Percentiles rank a stretch among this genome's conserved stretches.
Evolutionary conservation across 2,329 filamentous ascomycete species (phyloP).

Genomic region (Fusarium veterinarium): DNA sequence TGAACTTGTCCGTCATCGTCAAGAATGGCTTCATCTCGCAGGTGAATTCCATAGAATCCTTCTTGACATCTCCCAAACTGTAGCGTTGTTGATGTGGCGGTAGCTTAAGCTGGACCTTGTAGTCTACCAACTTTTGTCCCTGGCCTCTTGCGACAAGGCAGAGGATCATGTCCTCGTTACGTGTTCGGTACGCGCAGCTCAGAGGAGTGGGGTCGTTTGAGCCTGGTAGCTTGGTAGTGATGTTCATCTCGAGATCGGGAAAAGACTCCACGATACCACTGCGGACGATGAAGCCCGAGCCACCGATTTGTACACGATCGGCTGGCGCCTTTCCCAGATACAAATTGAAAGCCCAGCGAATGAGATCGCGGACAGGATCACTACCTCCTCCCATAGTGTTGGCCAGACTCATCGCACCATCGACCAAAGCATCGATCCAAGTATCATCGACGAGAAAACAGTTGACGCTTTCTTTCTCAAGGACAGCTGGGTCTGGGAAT

Average conservation of each 20-base stretch:
- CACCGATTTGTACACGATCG: background rate
- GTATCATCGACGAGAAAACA: background rate
- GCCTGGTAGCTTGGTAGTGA: background rate
- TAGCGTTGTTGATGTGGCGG: background rate
- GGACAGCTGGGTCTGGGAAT: background rate
- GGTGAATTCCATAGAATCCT: rapidly evolving
- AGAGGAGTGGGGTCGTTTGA: rapidly evolving
- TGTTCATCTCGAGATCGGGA: background rate
- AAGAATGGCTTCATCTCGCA: background rate
- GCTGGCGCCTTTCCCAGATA: background rate
- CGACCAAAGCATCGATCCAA: background rate
- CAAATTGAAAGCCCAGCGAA: background rate
- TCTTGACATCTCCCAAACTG: rapidly evolving
- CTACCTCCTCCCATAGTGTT: background rate
- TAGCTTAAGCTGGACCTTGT: background rate
- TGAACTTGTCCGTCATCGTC: background rate
- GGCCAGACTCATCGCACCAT: background rate
- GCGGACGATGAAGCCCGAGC: background rate
- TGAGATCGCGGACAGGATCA: background rate
- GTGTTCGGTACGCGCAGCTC: background rate
- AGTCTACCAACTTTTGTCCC: background rate
- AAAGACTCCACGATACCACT: background rate
- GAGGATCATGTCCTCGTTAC: background rate
- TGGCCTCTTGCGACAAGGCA: background rate
- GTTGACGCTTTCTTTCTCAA: background rate